Base-by-base conservation (phyloP, 1,284 basidiomycete species). In the Irpex sp. region DNA sequence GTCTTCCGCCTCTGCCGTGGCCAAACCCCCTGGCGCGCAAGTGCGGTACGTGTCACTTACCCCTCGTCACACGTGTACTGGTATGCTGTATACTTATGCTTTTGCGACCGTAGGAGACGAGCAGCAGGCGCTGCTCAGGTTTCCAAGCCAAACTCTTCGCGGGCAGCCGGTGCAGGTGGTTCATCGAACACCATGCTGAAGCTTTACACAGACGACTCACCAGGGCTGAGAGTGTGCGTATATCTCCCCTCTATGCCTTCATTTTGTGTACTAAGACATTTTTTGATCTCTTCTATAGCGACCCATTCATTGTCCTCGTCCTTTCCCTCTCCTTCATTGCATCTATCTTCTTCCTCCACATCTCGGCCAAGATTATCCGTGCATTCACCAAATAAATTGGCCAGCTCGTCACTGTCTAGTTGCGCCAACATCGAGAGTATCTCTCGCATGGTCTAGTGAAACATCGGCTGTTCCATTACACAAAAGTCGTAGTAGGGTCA, bases 271-370 rank as follows among this genome's bases (percentile, higher is more conserved):
- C 59, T 51, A 31, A 37, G n/a, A 57, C 56, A 58, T 50, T 62
- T 3, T 19, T 19, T 61, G 50, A 33, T 49, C 49, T 57, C 61
- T 56, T 19, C 13, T 17, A 43, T 72, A 98, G 95, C 68, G 97
- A 99, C 79, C 97, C 97, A 5, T 98, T 96, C 79, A 96, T 98
- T 69, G 96, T 98, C 68, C 89, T 98, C 65, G 93, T 98, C 67
- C 89, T 99, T 50, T 97, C 97, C 26, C 87, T 99, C 65, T 95
- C 94, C 37, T 99, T 99, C 84, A 98, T 99, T 78, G 95, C 90
- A 63, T 97, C 95, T 63, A 98, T 99, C 75, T 98, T 99, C 85
- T 95, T 96, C 87, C 91, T 99, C 56, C 97, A 99, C 79, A 97
- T 99, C 75, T 91, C 95, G 62, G 95, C 94, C 71, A 98, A 98